phyloP scores from a whole-genome alignment of 2,329 filamentous ascomycete species.

The Pseudogymnoascus sp. region DNA sequence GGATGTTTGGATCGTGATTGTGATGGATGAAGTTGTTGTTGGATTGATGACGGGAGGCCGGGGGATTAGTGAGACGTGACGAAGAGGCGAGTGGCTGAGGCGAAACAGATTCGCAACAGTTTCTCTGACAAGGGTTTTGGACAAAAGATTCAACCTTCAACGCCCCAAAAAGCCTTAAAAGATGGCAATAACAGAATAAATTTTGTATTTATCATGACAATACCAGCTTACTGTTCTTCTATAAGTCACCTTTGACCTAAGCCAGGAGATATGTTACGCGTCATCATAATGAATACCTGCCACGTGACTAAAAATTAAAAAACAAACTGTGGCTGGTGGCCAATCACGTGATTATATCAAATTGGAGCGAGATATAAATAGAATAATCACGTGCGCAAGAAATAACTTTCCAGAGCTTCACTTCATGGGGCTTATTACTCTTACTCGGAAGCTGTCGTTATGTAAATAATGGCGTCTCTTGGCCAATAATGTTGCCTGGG shows the following conservation, averaged over 20 bases:
- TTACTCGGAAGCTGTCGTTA: not conserved
- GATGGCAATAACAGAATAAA: not conserved
- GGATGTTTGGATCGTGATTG: conserved; percentile 20
- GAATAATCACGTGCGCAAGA: not conserved
- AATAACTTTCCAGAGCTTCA: not conserved
- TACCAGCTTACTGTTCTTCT: not conserved
- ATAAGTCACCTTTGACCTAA: too few relatives aligned
- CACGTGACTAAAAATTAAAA: not conserved
- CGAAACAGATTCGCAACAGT: conserved; percentile 1
- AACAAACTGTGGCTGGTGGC: not conserved
- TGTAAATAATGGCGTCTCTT: not conserved
- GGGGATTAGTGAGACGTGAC: not conserved
- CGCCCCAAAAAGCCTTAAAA: not conserved
- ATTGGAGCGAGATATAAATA: not conserved
- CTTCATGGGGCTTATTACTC: not conserved
- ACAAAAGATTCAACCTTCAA: not conserved
- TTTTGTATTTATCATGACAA: not conserved
- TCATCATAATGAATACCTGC: not conserved
- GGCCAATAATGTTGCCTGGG: not conserved
- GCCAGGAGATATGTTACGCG: not conserved
- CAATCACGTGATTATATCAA: not conserved
- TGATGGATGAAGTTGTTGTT: not conserved
- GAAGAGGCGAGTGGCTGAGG: conserved; percentile 10
- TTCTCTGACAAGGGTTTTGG: not conserved
- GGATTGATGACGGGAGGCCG: not conserved